These are phyloP conservation scores for Acer campestre DNA, from an alignment of 345 rosid genomes.

Conservation along the genomic window DNA sequence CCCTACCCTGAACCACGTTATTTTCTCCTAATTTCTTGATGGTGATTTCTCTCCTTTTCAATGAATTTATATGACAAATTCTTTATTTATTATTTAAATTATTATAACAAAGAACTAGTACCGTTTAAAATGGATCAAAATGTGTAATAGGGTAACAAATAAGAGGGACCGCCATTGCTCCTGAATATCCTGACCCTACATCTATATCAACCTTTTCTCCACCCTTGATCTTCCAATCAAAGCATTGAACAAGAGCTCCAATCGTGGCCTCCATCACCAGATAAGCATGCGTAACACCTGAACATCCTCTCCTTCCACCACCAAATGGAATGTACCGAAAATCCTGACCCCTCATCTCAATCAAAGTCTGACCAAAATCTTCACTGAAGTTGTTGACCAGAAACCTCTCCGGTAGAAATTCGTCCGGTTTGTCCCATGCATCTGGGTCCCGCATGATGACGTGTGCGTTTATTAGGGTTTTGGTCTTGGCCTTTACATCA, in stretches of 20 bases:
- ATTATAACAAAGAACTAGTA: background rate
- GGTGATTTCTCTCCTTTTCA: too few relatives aligned
- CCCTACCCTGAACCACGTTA: too few relatives aligned
- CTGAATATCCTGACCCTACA: conserved; percentile 28
- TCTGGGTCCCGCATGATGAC: conserved; percentile 46
- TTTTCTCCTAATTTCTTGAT: too few relatives aligned
- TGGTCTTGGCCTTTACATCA: conserved; percentile 30
- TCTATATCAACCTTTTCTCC: conserved; percentile 29
- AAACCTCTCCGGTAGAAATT: conserved; percentile 48
- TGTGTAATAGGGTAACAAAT: conserved; percentile 39
- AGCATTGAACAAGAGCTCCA: conserved; percentile 49
- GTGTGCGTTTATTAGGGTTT: conserved; percentile 35
- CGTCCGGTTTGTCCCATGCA: conserved; percentile 29
- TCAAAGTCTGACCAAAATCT: conserved; percentile 1
- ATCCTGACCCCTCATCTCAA: conserved; percentile 26
- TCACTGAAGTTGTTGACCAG: conserved; percentile 17
- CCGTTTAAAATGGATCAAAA: conserved; percentile 27
- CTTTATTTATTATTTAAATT: background rate
- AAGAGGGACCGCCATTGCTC: conserved; percentile 55
- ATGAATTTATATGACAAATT: too few relatives aligned
- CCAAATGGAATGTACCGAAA: conserved; percentile 48
- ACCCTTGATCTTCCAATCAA: conserved; percentile 44
- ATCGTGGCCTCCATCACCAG: conserved; percentile 30
- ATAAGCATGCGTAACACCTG: conserved; percentile 26
- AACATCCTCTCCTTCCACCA: conserved; percentile 45